Evolutionary conservation across 1,284 basidiomycete species (phyloP).

Genomic region (Ustilago tritici): DNA sequence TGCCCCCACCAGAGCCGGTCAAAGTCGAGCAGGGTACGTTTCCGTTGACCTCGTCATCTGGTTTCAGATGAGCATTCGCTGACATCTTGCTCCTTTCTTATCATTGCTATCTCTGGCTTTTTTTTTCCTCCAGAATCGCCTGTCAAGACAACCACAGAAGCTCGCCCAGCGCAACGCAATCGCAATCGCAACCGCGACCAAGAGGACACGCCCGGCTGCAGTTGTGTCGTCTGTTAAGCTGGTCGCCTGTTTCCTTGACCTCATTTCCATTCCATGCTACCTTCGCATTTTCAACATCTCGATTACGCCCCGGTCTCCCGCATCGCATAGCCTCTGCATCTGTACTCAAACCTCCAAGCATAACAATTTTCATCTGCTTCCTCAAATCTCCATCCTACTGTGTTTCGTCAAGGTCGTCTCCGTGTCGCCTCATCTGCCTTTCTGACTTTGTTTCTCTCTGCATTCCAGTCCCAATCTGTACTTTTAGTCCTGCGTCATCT

Average conservation of each 20-base stretch:
- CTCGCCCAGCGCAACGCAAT: constrained; percentile 2
- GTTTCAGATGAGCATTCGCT: background rate
- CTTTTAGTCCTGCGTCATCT: background rate
- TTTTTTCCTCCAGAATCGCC: constrained; percentile 7
- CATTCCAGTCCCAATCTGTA: too few species aligned
- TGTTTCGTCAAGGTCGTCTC: background rate
- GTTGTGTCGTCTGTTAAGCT: constrained; percentile 42
- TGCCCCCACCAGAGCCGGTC: constrained; percentile 33
- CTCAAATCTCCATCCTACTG: background rate
- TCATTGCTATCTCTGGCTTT: background rate
- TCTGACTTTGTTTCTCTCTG: too few species aligned
- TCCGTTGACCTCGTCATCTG: background rate
- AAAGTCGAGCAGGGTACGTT: constrained; percentile 30
- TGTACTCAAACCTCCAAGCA: constrained; percentile 1
- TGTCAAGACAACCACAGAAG: constrained; percentile 9
- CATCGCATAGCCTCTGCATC: constrained; percentile 4
- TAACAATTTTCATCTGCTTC: background rate
- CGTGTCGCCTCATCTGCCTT: background rate
- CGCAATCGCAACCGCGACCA: constrained; percentile 7
- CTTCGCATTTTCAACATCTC: background rate
- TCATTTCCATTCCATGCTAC: background rate
- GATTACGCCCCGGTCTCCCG: background rate
- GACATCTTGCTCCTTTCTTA: background rate
- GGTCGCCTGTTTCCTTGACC: background rate
- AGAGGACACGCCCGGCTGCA: constrained; percentile 35